These are phyloP conservation scores for Cyclospora cayetanensis DNA, from an alignment of 169 alveolate genomes.

Conservation along the genomic window DNA sequence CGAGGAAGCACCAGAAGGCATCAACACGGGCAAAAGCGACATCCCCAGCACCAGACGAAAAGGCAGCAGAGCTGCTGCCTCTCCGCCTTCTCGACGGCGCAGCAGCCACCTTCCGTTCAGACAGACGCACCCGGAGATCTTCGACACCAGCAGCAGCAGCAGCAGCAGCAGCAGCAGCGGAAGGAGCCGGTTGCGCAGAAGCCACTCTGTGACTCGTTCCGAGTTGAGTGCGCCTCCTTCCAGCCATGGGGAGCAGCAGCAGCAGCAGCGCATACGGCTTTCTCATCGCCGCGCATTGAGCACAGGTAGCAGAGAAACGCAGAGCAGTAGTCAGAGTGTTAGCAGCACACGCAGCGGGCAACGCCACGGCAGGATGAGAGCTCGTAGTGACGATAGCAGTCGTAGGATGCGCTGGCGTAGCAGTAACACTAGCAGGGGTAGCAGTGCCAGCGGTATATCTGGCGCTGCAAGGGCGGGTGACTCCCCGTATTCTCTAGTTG, in stretches of 20 bases:
- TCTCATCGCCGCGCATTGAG: not conserved
- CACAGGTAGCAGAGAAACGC: not conserved
- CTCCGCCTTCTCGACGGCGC: constrained; percentile 9
- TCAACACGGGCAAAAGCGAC: constrained; percentile 19
- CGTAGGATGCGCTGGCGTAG: not conserved
- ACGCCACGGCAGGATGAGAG: not conserved
- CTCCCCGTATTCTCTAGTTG: not conserved
- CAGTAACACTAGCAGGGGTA: constrained; percentile 31
- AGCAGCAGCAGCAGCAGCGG: constrained; percentile 41
- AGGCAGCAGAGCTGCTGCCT: constrained; percentile 7
- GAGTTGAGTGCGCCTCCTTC: not conserved
- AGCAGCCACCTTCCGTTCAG: constrained; percentile 45
- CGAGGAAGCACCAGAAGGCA: not conserved
- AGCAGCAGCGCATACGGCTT: not conserved
- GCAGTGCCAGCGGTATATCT: not conserved
- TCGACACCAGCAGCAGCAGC: constrained; percentile 60
- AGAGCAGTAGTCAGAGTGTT: not conserved
- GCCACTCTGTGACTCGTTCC: not conserved
- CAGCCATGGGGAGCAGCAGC: constrained; percentile 4
- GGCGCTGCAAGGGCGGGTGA: not conserved
- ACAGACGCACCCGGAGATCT: constrained; percentile 52
- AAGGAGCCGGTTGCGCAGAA: constrained; percentile 32
- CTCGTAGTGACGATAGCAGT: not conserved
- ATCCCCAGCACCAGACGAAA: not conserved
- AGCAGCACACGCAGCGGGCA: not conserved